phyloP scores from a whole-genome alignment of 2,329 filamentous ascomycete species.

The Arthroderma uncinatum region DNA sequence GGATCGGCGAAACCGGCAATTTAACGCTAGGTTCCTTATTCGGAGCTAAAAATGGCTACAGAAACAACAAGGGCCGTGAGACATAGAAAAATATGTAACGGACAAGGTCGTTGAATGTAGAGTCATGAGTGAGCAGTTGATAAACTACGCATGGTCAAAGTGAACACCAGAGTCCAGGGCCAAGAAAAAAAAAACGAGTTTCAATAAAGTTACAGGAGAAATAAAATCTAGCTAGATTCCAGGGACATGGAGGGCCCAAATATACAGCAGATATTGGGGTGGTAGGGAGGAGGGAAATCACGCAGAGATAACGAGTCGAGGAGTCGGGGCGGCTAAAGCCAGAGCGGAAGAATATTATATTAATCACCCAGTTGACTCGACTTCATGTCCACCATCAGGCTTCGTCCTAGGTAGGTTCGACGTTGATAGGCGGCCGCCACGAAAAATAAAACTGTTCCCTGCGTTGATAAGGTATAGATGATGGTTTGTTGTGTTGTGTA shows the following conservation, averaged over 20 bases:
- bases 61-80: too few species aligned
- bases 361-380: neutral
- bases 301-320: neutral
- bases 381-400: neutral
- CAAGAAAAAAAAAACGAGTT: neutral
- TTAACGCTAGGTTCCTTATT: neutral
- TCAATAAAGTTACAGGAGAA: constrained; percentile 7
- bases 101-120: too few species aligned
- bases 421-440: neutral
- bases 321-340: neutral
- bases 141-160: too few species aligned
- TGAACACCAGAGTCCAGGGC: neutral
- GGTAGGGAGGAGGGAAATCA: neutral
- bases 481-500: neutral
- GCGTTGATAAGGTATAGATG: neutral
- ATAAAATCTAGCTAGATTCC: constrained; percentile 3
- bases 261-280: constrained; percentile 2
- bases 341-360: neutral
- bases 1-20: neutral
- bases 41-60: too few species aligned
- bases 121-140: too few species aligned
- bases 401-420: neutral
- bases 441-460: neutral
- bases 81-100: too few species aligned
- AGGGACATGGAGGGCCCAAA: neutral